Evolutionary conservation across 148 eudicot species (phyloP).

Genomic region (Polygonum aviculare): DNA sequence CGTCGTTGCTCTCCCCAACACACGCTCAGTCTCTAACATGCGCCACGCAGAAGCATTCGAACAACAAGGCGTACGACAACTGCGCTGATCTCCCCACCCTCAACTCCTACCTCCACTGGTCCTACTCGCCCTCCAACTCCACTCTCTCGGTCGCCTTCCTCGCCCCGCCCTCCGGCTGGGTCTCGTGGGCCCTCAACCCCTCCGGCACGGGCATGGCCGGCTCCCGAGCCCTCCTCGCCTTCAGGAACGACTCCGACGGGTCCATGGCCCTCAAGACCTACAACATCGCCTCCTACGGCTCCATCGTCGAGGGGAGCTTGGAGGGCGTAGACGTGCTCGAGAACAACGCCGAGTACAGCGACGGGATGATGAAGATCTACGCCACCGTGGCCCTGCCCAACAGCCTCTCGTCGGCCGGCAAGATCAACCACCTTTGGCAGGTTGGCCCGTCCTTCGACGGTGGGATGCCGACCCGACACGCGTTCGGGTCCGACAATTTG

Average conservation of each 20-base stretch:
- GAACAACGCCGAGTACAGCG: not conserved
- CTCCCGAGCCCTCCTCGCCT: not conserved
- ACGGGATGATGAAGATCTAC: conserved; percentile 4
- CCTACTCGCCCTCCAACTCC: not conserved
- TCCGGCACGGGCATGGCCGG: conserved; percentile 6
- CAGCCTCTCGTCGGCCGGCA: not conserved
- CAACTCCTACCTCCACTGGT: not conserved
- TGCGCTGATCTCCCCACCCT: conserved; percentile 1
- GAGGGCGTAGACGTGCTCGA: not conserved
- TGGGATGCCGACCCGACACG: not conserved
- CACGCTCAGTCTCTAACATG: not conserved
- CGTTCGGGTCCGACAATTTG: not conserved
- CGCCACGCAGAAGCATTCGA: not conserved
- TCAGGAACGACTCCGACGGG: not conserved
- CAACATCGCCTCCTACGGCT: not conserved
- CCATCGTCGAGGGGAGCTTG: not conserved
- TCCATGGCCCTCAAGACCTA: not conserved
- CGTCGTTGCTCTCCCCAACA: not conserved
- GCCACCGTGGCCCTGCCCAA: not conserved
- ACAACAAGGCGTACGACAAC: not conserved
- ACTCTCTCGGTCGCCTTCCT: not conserved
- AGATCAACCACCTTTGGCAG: conserved; percentile 1
- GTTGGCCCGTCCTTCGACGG: not conserved
- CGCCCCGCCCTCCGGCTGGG: not conserved
- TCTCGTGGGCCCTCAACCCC: conserved; percentile 2